Base-by-base conservation (phyloP, 176 grass and related monocot species). In the Neostapfia colusana region DNA sequence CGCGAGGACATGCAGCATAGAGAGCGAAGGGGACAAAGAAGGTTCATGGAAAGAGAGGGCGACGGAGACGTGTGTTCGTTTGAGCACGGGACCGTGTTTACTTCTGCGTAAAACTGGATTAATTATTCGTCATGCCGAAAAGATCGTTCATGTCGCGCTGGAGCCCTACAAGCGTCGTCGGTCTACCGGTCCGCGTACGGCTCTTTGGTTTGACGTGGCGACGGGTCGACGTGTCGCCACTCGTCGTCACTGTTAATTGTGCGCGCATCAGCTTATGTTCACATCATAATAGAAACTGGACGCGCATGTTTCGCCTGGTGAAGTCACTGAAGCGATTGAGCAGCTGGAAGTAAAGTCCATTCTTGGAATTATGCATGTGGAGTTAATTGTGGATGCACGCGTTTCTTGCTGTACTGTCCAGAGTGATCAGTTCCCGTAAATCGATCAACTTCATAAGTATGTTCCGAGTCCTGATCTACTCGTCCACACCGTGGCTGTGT, bases 1-100 rank as follows among this genome's bases (percentile, higher is more conserved):
- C 50, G 10, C 23, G 58, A 34, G 27, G 18, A 35, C 10, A 42
- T 46, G 18, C 5, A 15, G 6, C 14, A 31, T 31, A 20, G 40
- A 15, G 31, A 10, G 2, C 27, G 25, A 18, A 24, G 2, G 11
- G 2, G 51, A 54, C 51, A 17, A 6, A 35, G 81, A 88, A 88
- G 81, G 55, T 84, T 88, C 86, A 65, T 1, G 76, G 86, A 84
- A 88, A 31, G 31, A 31, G 3, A 31, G 31, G 31, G 31, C 31
- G 31, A 31, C 1, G 31, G 31, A 31, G 31, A 31, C 31, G 31
- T 31, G 31, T 31, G 3, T 31, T 31, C 31, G 31, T 31, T 31
- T 31, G 31, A 31, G 31, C 31, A 31, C 31, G 31, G 31, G 31
- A 31, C 31, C 31, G 31, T 31, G 37, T 73, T 58, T 58, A 58